Evolutionary conservation across 176 grass and related monocot genomes (phyloP).

Genomic region (Pharus latifolius): DNA sequence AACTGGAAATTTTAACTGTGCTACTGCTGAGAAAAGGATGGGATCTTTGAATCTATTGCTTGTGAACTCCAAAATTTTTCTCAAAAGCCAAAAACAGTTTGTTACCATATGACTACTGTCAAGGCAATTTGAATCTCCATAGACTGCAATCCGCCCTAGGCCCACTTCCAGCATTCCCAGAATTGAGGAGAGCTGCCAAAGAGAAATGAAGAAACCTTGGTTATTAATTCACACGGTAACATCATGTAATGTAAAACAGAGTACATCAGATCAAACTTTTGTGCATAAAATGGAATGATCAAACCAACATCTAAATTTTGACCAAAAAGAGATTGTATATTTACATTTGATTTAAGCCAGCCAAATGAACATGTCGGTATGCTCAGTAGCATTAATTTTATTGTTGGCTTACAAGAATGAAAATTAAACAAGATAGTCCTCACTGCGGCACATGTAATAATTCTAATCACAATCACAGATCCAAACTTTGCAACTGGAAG

Average conservation of each 20-base stretch:
- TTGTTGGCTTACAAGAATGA: neutral
- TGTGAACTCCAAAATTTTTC: conserved; percentile 84
- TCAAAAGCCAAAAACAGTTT: conserved; percentile 96
- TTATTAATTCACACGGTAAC: neutral
- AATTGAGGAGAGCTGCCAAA: conserved; percentile 55
- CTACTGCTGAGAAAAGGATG: conserved; percentile 68
- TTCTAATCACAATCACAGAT: neutral
- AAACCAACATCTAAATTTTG: neutral
- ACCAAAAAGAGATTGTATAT: neutral
- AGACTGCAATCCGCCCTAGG: conserved; percentile 59
- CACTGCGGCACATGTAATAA: neutral
- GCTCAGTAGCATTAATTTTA: neutral
- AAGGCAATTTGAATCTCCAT: conserved; percentile 97
- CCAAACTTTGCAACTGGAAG: neutral
- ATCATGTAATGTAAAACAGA: neutral
- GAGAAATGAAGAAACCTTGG: conserved; percentile 18
- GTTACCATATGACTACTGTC: conserved; percentile 99
- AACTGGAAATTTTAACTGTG: conserved; percentile 50
- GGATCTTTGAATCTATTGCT: conserved; percentile 71
- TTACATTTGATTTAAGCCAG: neutral
- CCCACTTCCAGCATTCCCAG: conserved; percentile 74
- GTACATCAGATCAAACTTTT: neutral
- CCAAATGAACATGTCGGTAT: neutral
- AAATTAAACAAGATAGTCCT: neutral
- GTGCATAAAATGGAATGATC: neutral